Evolutionary conservation across 148 eudicot genomes (phyloP), one percentile per base, ranked within the genome.

Genomic region (Diospyros kaki): DNA sequence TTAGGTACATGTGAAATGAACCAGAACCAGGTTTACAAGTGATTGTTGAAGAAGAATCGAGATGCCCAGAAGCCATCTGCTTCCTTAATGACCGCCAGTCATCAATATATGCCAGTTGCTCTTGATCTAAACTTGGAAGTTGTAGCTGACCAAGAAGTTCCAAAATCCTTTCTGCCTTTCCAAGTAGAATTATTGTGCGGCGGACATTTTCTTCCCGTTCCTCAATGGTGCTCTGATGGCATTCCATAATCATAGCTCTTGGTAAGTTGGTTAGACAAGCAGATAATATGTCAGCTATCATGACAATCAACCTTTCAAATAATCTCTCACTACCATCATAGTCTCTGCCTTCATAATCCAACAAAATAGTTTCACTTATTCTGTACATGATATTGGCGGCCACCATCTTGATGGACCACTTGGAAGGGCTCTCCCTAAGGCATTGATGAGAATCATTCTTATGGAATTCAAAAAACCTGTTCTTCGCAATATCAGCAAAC

Each of bases 51-150:
- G 66, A 71, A 60, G 68, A 75, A 40, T 39, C 14, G 28, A 58
- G 48, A 59, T 42, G 13, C 11, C n/a, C 67, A 41, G 50, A 15
- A 41, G 72, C 68, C 67, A 70, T 68, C 42, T 68, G 65, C 73
- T 72, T 83, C 73, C 69, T 58, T 71, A 66, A 12, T 59, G 66
- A 59, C 71, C 84, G 84, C 89, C 86, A 86, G 17, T 75, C 66
- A 79, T 86, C 82, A 63, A 86, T 83, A 54, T 66, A 70, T 64
- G 79, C 76, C 66, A 78, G 53, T 56, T 78, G 56, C 51, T 79
- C 78, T 8, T 68, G 84, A 41, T 82, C 73, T 62, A 71, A 71
- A 74, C 72, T 77, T 9, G 84, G 74, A 66, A 75, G 63, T 56
- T 64, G 18, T 72, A 75, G 75, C 41, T 50, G 50, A 56, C 78